Evolutionary conservation across 495 filamentous ascomycete species (phyloP), one percentile per base, ranked within the genome.

Genomic region (Penicillium goetzii): DNA sequence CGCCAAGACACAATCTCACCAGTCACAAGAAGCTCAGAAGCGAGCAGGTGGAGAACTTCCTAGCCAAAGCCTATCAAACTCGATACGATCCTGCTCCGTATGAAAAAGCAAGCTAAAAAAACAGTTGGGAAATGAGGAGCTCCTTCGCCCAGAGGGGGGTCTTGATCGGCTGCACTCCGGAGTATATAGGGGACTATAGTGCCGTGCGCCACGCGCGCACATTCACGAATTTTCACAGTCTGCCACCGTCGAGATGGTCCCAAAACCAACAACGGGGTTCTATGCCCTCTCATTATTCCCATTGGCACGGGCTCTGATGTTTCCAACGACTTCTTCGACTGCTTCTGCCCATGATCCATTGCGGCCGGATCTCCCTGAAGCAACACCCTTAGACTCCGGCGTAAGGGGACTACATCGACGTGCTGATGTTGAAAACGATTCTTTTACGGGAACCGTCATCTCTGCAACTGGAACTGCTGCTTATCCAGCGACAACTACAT

Each of bases 291-390:
- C 43, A 17, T 40, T 62, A 8, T 17, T 62, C 19, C 32, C 41
- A 14, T 33, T 56, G 11, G 41, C 41, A 38, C 41, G 53, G 28
- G 60, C 60, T 14, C 14, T 43, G 32, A 4, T 30, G 12, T 41
- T 40, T 9, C 40, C 52, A 8, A 21, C 12, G 21, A 2, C 28
- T 28, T 36, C 40, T 10, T 15, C n/a, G 2, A 57, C 60, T 49
- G 28, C 60, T 11, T 11, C 60, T 10, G 52, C 52, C 10, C 60
- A 53, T 50, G 52, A 32, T 34, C 17, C 33, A 9, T 62, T 62
- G 6, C 60, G 55, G 40, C 40, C 41, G 28, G 60, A 38, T 15
- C 28, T 50, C 43, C 53, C 60, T 49, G 52, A 56, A 21, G 23
- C 52, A 15, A 62, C 52, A 26, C 40, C 60, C 7, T 53, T 15